Percentiles rank a stretch among this genome's conserved stretches.
These are phyloP conservation scores for Scutellaria galericulata DNA, from an alignment of 257 asterid genomes.

Conservation along the genomic window DNA sequence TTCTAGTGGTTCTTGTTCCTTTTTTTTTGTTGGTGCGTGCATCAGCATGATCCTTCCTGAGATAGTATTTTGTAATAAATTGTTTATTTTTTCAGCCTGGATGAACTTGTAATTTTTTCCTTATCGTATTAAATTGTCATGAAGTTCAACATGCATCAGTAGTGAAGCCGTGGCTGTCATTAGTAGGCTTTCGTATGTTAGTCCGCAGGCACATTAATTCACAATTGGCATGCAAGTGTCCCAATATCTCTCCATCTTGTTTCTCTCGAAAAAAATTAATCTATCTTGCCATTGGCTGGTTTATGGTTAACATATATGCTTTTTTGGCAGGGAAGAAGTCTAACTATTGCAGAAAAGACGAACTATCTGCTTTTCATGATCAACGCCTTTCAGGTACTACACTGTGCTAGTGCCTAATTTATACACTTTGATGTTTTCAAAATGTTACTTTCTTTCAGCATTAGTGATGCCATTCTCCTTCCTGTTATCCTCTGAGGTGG, in stretches of 20 bases:
- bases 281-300: constrained; percentile 5
- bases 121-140: not conserved
- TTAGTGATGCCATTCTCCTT: constrained; percentile 5
- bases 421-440: constrained; percentile 9
- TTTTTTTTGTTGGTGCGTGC: constrained; percentile 22
- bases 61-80: constrained; percentile 2
- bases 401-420: constrained; percentile 23
- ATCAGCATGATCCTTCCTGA: not conserved
- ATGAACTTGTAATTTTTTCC: not conserved
- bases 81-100: not conserved
- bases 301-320: constrained; percentile 25
- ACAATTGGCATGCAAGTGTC: constrained; percentile 21
- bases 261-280: not conserved
- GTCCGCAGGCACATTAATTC: constrained; percentile 20
- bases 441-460: constrained; percentile 9
- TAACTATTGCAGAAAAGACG: constrained; percentile 86
- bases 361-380: constrained; percentile 96
- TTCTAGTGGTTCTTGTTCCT: constrained; percentile 14
- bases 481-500: constrained; percentile 22
- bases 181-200: constrained; percentile 25
- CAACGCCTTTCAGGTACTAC: constrained; percentile 90
- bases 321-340: constrained; percentile 81
- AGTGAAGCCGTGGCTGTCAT: not conserved
- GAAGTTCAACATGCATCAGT: constrained; percentile 1
- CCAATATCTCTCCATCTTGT: constrained; percentile 2